Evolutionary conservation across 2,329 filamentous ascomycete genomes (phyloP).

Genomic region (Trichoderma brevicompactum): DNA sequence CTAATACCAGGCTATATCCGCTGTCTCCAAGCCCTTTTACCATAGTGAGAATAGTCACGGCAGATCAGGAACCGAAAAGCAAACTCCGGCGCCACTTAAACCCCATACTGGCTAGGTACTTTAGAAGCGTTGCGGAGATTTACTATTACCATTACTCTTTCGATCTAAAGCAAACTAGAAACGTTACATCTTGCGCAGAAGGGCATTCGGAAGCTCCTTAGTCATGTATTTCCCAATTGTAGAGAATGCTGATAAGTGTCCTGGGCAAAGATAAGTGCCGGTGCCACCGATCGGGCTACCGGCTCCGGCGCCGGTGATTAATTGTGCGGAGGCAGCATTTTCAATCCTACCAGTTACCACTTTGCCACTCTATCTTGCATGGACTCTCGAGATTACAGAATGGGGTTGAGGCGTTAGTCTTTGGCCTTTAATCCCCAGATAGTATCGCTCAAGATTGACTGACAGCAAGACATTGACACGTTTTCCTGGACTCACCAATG

Average conservation of each 20-base stretch:
- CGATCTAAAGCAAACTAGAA: background rate
- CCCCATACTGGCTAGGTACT: background rate
- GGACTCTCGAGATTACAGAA: background rate
- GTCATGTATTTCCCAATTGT: background rate
- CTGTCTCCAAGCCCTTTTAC: background rate
- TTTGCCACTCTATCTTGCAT: background rate
- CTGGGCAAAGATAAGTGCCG: background rate
- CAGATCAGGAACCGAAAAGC: constrained; percentile 16
- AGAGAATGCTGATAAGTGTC: no score
- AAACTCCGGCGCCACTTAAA: constrained; percentile 14
- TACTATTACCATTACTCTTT: background rate
- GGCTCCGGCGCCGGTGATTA: no score
- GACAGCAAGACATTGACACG: background rate
- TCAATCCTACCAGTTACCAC: background rate
- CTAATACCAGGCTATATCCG: background rate
- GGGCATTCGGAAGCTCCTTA: background rate
- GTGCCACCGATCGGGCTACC: no score
- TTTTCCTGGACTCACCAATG: background rate
- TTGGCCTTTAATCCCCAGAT: background rate
- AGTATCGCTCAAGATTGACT: background rate
- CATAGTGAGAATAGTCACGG: background rate
- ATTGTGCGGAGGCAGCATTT: no score
- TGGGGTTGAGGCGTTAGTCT: background rate
- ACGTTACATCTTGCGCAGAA: background rate
- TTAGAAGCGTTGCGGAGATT: background rate